Conservation (phyloP, 495 filamentous ascomycete species). For the Tetracladium marchalianum region DNA sequence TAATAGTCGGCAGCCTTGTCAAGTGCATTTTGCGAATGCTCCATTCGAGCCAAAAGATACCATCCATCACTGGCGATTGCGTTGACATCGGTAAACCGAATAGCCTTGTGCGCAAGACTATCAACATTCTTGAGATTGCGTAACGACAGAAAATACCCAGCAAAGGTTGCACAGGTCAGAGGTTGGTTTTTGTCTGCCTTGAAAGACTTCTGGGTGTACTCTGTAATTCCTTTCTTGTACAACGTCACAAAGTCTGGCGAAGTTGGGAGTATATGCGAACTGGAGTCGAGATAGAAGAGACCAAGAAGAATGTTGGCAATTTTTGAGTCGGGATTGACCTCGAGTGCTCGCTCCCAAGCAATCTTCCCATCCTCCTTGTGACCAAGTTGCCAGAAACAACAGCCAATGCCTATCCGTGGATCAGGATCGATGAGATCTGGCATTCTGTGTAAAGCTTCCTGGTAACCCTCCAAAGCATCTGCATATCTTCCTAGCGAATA, state of each 20-base stretch:
- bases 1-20: slow-evolving; percentile 73
- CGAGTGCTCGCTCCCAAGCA: slow-evolving; percentile 81
- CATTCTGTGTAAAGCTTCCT: slow-evolving; percentile 72
- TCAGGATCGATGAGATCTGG: slow-evolving; percentile 90
- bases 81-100: slow-evolving; percentile 90
- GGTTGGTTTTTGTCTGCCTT: slow-evolving; percentile 92
- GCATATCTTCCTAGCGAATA: slow-evolving; percentile 76
- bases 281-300: slow-evolving; percentile 75
- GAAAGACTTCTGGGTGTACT: slow-evolving; percentile 88
- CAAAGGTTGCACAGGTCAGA: slow-evolving; percentile 81
- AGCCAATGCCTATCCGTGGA: slow-evolving; percentile 87
- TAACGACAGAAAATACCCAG: slow-evolving; percentile 72
- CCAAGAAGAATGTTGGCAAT: slow-evolving; percentile 84
- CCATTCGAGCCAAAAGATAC: slow-evolving; percentile 85
- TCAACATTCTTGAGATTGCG: slow-evolving; percentile 73
- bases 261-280: slow-evolving; percentile 65
- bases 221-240: slow-evolving; percentile 88
- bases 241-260: slow-evolving; percentile 63
- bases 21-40: slow-evolving; percentile 62
- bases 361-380: slow-evolving; percentile 83
- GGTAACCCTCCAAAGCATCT: slow-evolving; percentile 75
- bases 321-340: slow-evolving; percentile 83
- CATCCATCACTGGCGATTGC: slow-evolving; percentile 92
- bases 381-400: slow-evolving; percentile 90
- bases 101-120: slow-evolving; percentile 79